Evolutionary conservation across 306 rosid species (phyloP).

Genomic region (Astragalus glycyphyllos): DNA sequence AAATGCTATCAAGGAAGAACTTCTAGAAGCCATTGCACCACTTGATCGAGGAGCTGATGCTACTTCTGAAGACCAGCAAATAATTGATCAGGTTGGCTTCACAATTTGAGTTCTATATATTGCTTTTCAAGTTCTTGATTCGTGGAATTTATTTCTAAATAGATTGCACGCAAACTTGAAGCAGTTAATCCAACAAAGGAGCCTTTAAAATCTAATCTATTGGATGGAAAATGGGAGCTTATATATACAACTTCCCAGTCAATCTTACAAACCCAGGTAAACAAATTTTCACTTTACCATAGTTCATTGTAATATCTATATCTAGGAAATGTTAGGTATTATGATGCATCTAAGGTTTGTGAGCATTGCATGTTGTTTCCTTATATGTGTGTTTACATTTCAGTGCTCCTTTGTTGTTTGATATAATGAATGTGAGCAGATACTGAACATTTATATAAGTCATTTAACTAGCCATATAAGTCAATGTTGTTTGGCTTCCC

Average conservation of each 20-base stretch:
- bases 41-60: constrained; percentile 96
- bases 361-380: constrained; percentile 28
- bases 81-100: constrained; percentile 64
- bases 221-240: constrained; percentile 97
- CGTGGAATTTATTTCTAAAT: constrained; percentile 54
- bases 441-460: constrained; percentile 14
- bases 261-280: constrained; percentile 74
- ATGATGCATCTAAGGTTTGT: constrained; percentile 2
- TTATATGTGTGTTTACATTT: constrained; percentile 9
- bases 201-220: constrained; percentile 75
- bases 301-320: background rate
- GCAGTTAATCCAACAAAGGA: constrained; percentile 75
- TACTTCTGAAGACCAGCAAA: constrained; percentile 70
- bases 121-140: constrained; percentile 38
- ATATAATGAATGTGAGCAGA: background rate
- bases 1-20: constrained; percentile 67
- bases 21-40: constrained; percentile 70
- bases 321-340: constrained; percentile 5
- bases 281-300: background rate
- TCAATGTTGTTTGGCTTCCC: constrained; percentile 5
- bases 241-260: constrained; percentile 87
- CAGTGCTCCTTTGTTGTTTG: background rate
- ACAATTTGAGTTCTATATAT: background rate
- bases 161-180: constrained; percentile 93
- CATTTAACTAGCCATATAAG: background rate